phyloP scores from a whole-genome alignment of 306 rosid species.

The Echinosophora koreensis region DNA sequence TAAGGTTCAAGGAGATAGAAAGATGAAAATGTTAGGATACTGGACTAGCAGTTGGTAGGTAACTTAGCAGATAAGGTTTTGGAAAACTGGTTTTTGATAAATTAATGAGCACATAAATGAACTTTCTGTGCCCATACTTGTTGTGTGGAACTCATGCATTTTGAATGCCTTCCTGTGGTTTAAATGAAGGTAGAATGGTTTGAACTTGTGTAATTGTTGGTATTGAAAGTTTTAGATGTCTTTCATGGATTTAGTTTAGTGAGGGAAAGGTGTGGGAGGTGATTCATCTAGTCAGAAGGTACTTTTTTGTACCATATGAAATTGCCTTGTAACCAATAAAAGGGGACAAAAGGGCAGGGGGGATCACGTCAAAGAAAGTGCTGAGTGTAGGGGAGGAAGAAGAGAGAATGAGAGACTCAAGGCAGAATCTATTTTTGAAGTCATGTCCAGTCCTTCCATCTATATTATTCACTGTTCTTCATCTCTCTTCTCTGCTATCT shows the following conservation, averaged over 20 bases:
- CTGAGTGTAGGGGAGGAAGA: conserved; percentile 5
- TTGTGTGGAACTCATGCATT: conserved; percentile 16
- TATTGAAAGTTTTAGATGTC: conserved; percentile 19
- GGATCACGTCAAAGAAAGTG: conserved; percentile 1
- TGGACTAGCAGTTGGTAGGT: conserved; percentile 28
- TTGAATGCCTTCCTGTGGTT: conserved; percentile 13
- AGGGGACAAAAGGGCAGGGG: conserved; percentile 3
- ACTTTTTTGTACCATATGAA: conserved; percentile 12
- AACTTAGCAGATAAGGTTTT: not conserved
- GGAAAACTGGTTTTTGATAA: conserved; percentile 5
- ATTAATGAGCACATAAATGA: not conserved
- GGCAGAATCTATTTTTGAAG: not conserved
- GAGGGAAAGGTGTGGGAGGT: not conserved
- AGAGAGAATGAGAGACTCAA: conserved; percentile 24
- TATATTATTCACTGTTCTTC: not conserved
- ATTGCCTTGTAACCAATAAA: conserved; percentile 18
- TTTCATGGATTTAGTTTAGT: conserved; percentile 8
- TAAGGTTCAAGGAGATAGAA: conserved; percentile 20
- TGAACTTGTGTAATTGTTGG: conserved; percentile 19
- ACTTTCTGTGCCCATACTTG: conserved; percentile 15
- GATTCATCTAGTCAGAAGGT: not conserved
- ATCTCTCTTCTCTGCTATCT: not conserved
- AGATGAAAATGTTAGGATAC: conserved; percentile 14
- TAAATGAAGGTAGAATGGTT: conserved; percentile 7
- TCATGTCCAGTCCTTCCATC: conserved; percentile 6